Evolutionary conservation across 768 basidiomycete species (phyloP), one percentile per base, ranked within the genome.

Genomic region (Mycena olivaceomarginata): DNA sequence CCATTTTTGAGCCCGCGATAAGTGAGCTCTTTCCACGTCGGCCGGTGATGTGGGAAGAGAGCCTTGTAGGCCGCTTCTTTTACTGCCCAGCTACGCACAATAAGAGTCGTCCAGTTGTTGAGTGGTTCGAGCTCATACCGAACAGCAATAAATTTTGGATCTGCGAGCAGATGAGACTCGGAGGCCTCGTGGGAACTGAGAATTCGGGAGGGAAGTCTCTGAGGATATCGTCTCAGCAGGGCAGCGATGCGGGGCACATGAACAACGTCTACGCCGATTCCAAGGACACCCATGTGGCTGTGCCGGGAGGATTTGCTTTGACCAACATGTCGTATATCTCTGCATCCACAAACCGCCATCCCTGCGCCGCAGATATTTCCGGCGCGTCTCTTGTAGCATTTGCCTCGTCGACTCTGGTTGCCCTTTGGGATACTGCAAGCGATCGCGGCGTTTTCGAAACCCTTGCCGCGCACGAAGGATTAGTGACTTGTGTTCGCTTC

Each of bases 11-110:
- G 66, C 48, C 86, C 82, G 51, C 83, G 82, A 67, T 90, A 95
- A 8, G 90, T 90, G 75, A 97, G 83, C 37, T 96, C 92, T 81
- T 95, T 95, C 96, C 96, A 97, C 9, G 90, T 91, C 20, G 94
- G 92, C 43, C 81, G 86, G 56, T 90, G 82, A 22, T 74, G 41
- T 0, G 96, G 96, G 82, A 92, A 96, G 74, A 96, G 81, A 0
- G 96, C 96, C 82, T 97, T 97, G 87, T 97, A 97, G 0, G 93
- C 92, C 0, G 96, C 95, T 84, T 97, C 96, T 80, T 97, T 97
- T 22, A 95, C 90, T 43, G 92, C 88, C 95, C 95, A 97, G 18
- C 96, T 97, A 79, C 39, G 22, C 64, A 57, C 40, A 20, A 74
- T 71, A 39, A 76, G 22, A 75, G 65, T 77, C 22, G 31, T 37